Evolutionary conservation across 2,329 filamentous ascomycete genomes (phyloP).

Genomic region (Fusarium zealandicum): DNA sequence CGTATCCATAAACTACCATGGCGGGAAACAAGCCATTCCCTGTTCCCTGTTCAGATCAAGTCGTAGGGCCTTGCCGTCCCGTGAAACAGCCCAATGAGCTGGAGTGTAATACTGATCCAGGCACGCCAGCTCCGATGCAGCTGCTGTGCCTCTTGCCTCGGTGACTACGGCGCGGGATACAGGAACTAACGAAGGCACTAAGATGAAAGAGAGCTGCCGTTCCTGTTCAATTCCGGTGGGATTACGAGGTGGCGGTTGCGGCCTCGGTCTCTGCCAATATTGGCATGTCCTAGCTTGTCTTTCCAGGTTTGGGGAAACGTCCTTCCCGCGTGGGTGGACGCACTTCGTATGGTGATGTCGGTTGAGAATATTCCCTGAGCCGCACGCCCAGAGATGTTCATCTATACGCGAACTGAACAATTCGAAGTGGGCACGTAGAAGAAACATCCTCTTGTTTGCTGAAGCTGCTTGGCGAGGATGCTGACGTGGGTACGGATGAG

Average conservation of each 20-base stretch:
- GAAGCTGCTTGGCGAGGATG: constrained; percentile 19
- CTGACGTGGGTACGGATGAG: constrained; percentile 22
- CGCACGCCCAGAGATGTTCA: constrained; percentile 18
- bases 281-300: constrained; percentile 8
- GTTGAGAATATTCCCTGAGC: constrained; percentile 17
- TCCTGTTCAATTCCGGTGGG: constrained; percentile 8
- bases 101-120: constrained; percentile 24
- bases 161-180: constrained; percentile 21
- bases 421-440: constrained; percentile 8
- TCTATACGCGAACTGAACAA: constrained; percentile 16
- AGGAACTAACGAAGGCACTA: constrained; percentile 17
- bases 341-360: constrained; percentile 23
- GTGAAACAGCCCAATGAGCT: constrained; percentile 30
- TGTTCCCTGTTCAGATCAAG: constrained; percentile 1
- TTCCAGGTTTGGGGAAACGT: constrained; percentile 12
- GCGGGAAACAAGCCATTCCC: background rate
- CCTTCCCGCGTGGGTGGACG: constrained; percentile 15
- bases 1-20: background rate
- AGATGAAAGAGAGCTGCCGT: constrained; percentile 16
- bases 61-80: constrained; percentile 17
- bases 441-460: constrained; percentile 15
- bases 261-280: constrained; percentile 11
- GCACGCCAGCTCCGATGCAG: constrained; percentile 19
- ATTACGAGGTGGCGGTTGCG: constrained; percentile 38
- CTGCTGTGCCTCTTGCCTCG: constrained; percentile 31